Base-by-base conservation (phyloP, 139 green algal species). In the Ettlia oleoabundans region DNA sequence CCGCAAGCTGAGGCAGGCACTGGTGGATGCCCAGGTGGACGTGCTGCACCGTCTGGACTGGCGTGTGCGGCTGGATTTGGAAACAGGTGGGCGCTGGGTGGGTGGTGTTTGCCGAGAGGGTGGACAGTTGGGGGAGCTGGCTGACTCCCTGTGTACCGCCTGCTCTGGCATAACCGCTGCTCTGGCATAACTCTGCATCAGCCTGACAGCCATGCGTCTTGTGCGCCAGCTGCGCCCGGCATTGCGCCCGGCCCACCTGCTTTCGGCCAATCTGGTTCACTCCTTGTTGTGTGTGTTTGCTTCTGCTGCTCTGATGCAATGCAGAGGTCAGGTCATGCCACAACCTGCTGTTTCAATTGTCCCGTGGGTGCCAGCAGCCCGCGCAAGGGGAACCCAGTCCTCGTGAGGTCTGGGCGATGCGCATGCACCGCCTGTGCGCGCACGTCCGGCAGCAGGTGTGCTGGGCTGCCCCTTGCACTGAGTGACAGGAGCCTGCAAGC, bases 11-110 rank as follows among this genome's bases (percentile, higher is more conserved):
- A 18, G 64, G 32, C 13, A 71, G 64, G 33, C 18, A 9, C 18
- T 65, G 55, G 55, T 65, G 18, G 55, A 28, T 32, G 55, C 55
- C 30, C 55, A 65, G 55, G 15, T 22, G 6, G 30, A 69, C 7
- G 15, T 53, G 66, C 74, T 72, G 33, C 26, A n/a, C n/a, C 38
- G 53, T 5, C 67, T 84, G 53, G 79, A 47, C 68, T 84, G 79
- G 79, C 53, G 52, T 3, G 3, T 84, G 38, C 68, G 41, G n/a
- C 79, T 78, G 38, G 66, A 84, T n/a, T 18, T 58, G 2, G 35
- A 24, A 2, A 5, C 52, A n/a, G 73, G 73, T 80, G 73, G 13
- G 37, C 1, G 68, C 41, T 77, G 63, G 26, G n/a, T 10, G 18
- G 21, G 6, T n/a, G 8, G 30, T 42, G 32, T 41, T 22, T 69